Evolutionary conservation across 2,329 filamentous ascomycete species (phyloP).

Genomic region (Scortechinia acanthostroma): DNA sequence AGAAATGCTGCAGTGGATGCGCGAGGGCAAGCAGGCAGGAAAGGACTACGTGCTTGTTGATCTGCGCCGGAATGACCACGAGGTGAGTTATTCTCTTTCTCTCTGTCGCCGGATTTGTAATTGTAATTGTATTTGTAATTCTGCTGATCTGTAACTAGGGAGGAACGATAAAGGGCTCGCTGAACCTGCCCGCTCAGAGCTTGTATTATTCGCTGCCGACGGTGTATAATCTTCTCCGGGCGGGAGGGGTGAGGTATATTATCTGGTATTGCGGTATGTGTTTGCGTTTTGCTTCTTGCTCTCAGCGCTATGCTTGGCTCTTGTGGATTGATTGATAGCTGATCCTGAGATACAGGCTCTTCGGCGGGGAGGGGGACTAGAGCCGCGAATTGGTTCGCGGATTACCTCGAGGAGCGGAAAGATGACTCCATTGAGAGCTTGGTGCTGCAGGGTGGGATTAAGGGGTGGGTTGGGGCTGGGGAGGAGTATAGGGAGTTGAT

Average conservation of each 20-base stretch:
- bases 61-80: conserved; percentile 32
- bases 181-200: conserved; percentile 41
- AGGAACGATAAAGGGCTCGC: conserved; percentile 42
- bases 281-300: background rate
- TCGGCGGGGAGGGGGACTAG: conserved; percentile 43
- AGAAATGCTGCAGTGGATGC: too few species aligned
- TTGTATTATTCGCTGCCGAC: conserved; percentile 30
- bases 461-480: conserved; percentile 41
- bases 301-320: background rate
- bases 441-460: conserved; percentile 40
- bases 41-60: conserved; percentile 32
- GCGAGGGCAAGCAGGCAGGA: too few species aligned
- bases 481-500: conserved; percentile 35
- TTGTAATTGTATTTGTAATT: too few species aligned
- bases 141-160: conserved; percentile 29
- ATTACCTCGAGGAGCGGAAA: conserved; percentile 32
- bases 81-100: conserved; percentile 18
- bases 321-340: too few species aligned
- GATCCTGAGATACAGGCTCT: too few species aligned
- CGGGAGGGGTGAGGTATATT: conserved; percentile 25
- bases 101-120: conserved; percentile 4
- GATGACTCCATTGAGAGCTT: conserved; percentile 35
- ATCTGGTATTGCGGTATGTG: conserved; percentile 40
- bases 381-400: conserved; percentile 45
- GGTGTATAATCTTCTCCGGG: conserved; percentile 30